phyloP scores from a whole-genome alignment of 192 early-diverging fungal genomes.

The Backusella westeae region DNA sequence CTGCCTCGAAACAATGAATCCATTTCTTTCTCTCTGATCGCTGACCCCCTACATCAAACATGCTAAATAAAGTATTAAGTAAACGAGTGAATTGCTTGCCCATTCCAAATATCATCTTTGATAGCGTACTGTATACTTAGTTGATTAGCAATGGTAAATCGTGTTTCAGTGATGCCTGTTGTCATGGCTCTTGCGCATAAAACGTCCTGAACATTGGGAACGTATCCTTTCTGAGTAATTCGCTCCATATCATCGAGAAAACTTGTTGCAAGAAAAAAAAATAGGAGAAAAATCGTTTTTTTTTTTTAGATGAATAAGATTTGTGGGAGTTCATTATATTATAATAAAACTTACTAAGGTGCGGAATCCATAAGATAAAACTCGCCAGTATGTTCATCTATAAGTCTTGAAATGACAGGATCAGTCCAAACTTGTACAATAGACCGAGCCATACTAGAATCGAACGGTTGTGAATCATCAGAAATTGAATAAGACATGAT shows the following conservation, averaged over 20 bases:
- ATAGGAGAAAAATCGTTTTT: slow-evolving; percentile 23
- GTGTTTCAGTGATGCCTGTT: slow-evolving; percentile 95
- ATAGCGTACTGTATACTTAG: slow-evolving; percentile 80
- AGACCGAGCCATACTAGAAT: slow-evolving; percentile 64
- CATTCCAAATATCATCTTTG: not conserved
- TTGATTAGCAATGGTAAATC: slow-evolving; percentile 87
- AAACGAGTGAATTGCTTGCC: not conserved
- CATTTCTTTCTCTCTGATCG: slow-evolving; percentile 71
- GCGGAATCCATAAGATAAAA: slow-evolving; percentile 86
- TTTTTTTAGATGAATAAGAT: not conserved
- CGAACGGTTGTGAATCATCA: slow-evolving; percentile 55
- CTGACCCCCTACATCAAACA: slow-evolving; percentile 79
- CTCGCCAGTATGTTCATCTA: slow-evolving; percentile 60
- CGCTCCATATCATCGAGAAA: slow-evolving; percentile 92
- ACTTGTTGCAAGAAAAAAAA: slow-evolving; percentile 36
- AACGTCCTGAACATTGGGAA: slow-evolving; percentile 92
- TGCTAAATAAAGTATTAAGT: slow-evolving; percentile 33
- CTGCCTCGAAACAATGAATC: slow-evolving; percentile 74
- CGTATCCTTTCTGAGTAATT: slow-evolving; percentile 80
- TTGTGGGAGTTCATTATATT: not conserved
- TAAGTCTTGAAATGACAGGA: slow-evolving; percentile 49
- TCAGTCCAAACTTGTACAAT: slow-evolving; percentile 66
- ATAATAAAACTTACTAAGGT: slow-evolving; percentile 65
- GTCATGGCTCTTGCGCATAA: slow-evolving; percentile 94
- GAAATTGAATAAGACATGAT: slow-evolving; percentile 49